A percentile compares a stretch with the other conserved stretches of the same genome.
phyloP scores from a whole-genome alignment of 805 yeast species.

The Wickerhamomyces pijperi region DNA sequence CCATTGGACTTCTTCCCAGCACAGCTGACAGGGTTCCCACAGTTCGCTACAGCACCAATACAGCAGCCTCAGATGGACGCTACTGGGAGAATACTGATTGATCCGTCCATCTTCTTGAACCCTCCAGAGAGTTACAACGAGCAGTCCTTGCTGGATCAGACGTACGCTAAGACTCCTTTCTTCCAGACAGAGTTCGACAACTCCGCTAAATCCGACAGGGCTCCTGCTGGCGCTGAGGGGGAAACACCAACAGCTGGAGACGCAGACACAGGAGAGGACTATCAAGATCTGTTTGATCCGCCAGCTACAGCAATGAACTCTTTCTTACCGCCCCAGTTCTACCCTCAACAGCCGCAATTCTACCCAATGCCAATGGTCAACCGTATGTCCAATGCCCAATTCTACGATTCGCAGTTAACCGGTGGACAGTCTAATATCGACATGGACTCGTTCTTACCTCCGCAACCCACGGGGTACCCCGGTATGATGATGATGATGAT shows the following conservation, averaged over 20 bases:
- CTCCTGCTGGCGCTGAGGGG: background rate
- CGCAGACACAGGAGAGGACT: too few species aligned
- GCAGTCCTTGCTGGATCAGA: slow-evolving; percentile 40
- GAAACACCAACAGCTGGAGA: slow-evolving; percentile 1
- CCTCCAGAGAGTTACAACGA: slow-evolving; percentile 25
- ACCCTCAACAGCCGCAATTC: slow-evolving; percentile 2
- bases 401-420: slow-evolving; percentile 12
- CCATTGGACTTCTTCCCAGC: slow-evolving; percentile 58
- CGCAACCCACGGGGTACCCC: background rate
- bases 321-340: slow-evolving; percentile 1
- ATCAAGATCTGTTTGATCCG: background rate
- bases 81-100: slow-evolving; percentile 6
- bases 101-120: slow-evolving; percentile 24
- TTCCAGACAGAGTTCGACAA: slow-evolving; percentile 11
- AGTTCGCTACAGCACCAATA: background rate
- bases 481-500: background rate
- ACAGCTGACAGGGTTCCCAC: slow-evolving; percentile 10
- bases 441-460: slow-evolving; percentile 1
- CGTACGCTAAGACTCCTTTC: slow-evolving; percentile 30
- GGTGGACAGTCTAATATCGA: slow-evolving; percentile 7
- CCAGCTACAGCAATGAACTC: background rate
- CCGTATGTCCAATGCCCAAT: slow-evolving; percentile 18
- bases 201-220: background rate
- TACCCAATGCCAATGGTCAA: background rate
- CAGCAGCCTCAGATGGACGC: slow-evolving; percentile 1